A percentile compares a stretch with the other conserved stretches of the same genome.
Evolutionary conservation across 495 filamentous ascomycete genomes (phyloP).

Genomic region (Lindgomyces ingoldianus): DNA sequence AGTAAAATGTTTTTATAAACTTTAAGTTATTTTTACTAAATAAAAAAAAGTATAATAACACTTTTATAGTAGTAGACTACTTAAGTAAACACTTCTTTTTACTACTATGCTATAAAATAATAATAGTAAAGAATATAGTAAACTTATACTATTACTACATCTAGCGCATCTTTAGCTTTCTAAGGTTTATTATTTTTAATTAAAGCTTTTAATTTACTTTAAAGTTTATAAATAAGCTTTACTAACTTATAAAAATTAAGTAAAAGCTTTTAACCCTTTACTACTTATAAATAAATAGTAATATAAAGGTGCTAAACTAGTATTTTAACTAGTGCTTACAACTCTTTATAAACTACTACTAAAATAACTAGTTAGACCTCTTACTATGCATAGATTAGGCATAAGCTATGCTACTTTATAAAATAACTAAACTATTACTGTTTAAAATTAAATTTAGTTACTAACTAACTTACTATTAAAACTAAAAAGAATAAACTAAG

Average conservation of each 20-base stretch:
- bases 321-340: not conserved
- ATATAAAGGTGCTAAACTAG: constrained; percentile 38
- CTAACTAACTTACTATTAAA: not conserved
- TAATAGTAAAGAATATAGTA: not conserved
- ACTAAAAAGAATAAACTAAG: not conserved
- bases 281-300: constrained; percentile 34
- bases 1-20: constrained; percentile 1
- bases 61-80: not conserved
- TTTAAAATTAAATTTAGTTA: constrained; percentile 1
- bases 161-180: constrained; percentile 19
- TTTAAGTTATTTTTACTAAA: not conserved
- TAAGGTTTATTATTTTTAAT: constrained; percentile 29
- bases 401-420: not conserved
- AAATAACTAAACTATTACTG: not conserved
- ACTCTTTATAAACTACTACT: not conserved
- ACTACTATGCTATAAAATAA: not conserved
- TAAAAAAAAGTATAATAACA: not conserved
- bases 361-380: not conserved
- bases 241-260: constrained; percentile 16
- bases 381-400: not conserved
- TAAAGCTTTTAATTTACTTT: constrained; percentile 32
- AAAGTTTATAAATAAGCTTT: constrained; percentile 33
- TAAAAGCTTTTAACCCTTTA: constrained; percentile 32
- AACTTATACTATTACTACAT: constrained; percentile 14
- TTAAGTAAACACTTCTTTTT: not conserved